Base-by-base conservation (phyloP, 2,329 filamentous ascomycete genomes). In the Parastagonospora nodorum region DNA sequence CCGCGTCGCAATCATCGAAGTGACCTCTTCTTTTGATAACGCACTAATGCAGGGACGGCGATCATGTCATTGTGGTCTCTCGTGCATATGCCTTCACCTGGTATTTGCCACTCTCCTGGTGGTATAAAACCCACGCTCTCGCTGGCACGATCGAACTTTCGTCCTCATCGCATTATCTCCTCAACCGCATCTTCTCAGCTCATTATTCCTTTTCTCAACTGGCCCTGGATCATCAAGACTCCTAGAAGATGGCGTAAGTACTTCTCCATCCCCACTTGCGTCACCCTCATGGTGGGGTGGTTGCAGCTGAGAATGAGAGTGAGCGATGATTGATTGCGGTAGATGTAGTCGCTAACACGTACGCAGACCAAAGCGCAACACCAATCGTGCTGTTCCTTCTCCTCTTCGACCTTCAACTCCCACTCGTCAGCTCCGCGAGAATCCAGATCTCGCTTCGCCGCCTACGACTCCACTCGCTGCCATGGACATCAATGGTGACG, bases 211-310 rank as follows among this genome's bases (percentile, higher is more conserved):
- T n/a, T 27, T 2, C 27, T 11, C 14, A 9, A 8, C 8, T 14
- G 16, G 35, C 16, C 27, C 15, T 15, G 32, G 12, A 14, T 6
- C 5, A 9, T 24, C 16, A 10, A n/a, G 2, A 24, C 4, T 10
- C 7, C 12, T 29, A 45, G 24, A 41, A 15, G 16, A 58, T 55
- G 52, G 46, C 43, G 52, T 55, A 44, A 48, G 55, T 33, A 12
- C 36, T 8, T 11, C 6, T 19, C 16, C 10, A 10, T 35, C 30
- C 4, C 24, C 32, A 6, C 6, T 6, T 15, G 4, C 4, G 4
- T 15, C 33, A n/a, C 31, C 31, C 31, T 16, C 7, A 19, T 8
- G 19, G 5, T 12, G 2, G 14, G 11, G 31, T 31, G 14, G 19
- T 44, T 5, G 5, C 31, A 14, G 10, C 11, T 14, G 16, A 39